Evolutionary conservation across 2,329 filamentous ascomycete genomes (phyloP).

Genomic region (Fusarium musae): DNA sequence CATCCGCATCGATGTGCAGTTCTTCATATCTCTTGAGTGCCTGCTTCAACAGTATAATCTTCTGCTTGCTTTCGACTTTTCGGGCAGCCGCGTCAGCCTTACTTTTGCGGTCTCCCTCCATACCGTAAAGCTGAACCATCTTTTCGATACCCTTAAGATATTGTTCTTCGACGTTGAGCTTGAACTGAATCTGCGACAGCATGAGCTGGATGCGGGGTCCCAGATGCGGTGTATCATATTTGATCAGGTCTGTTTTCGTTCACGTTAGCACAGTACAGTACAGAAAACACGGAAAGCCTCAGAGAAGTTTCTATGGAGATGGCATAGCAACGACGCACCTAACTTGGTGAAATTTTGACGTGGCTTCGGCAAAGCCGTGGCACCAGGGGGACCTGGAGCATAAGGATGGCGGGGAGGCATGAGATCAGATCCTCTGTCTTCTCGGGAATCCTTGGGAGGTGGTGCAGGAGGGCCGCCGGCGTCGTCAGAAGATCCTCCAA

Average conservation of each 20-base stretch:
- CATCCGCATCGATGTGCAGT: slow-evolving; percentile 92
- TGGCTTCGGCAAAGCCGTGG: slow-evolving; percentile 74
- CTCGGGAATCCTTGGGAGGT: slow-evolving; percentile 75
- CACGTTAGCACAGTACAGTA: slow-evolving; percentile 8
- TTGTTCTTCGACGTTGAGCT: slow-evolving; percentile 97
- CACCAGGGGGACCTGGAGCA: slow-evolving; percentile 74
- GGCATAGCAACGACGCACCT: slow-evolving; percentile 65
- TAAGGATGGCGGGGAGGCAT: slow-evolving; percentile 87
- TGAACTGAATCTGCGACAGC: slow-evolving; percentile 98
- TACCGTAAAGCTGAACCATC: slow-evolving; percentile 97
- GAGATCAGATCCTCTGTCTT: slow-evolving; percentile 72
- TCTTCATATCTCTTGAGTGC: slow-evolving; percentile 97
- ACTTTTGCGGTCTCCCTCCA: slow-evolving; percentile 97
- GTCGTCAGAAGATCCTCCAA: slow-evolving; percentile 58
- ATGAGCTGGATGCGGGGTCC: slow-evolving; percentile 98
- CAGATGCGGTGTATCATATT: slow-evolving; percentile 95
- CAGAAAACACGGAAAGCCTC: neutral
- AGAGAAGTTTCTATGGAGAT: neutral
- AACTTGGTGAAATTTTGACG: slow-evolving; percentile 96
- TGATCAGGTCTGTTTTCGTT: slow-evolving; percentile 81
- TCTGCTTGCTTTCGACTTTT: slow-evolving; percentile 95
- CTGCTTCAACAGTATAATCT: slow-evolving; percentile 95
- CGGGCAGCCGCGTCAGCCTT: slow-evolving; percentile 90
- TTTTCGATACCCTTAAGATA: slow-evolving; percentile 99
- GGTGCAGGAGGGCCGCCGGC: slow-evolving; percentile 68